A percentile compares a stretch with the other conserved stretches of the same genome.
phyloP scores from a whole-genome alignment of 169 alveolate species.

The Amoebophrya sp. region DNA sequence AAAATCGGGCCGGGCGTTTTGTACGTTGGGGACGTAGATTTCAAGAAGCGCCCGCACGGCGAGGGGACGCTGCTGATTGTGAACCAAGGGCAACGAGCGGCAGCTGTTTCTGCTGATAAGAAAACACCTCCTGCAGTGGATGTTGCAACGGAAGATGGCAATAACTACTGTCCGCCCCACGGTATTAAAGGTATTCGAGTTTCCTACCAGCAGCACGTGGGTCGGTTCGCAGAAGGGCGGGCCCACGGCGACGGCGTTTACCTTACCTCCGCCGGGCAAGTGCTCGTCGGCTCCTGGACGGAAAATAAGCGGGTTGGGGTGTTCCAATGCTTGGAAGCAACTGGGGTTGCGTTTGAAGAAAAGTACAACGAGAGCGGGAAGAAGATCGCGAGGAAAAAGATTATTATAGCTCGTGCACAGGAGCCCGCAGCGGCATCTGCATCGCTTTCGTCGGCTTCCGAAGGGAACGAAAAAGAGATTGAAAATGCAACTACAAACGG shows the following conservation, averaged over 20 bases:
- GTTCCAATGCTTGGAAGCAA: not conserved
- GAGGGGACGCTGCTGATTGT: not conserved
- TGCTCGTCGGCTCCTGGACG: not conserved
- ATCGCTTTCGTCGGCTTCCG: no score
- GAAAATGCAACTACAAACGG: no score
- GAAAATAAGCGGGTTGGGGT: not conserved
- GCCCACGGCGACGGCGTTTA: not conserved
- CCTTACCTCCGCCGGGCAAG: not conserved
- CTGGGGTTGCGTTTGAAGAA: not conserved
- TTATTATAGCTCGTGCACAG: not conserved
- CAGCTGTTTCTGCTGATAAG: no score
- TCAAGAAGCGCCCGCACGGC: not conserved
- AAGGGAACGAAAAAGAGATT: no score
- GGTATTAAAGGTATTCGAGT: no score
- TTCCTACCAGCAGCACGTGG: not conserved
- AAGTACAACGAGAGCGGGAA: not conserved
- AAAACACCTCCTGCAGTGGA: no score
- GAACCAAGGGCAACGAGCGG: no score
- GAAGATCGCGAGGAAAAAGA: slow-evolving; percentile 1
- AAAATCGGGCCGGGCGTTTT: not conserved
- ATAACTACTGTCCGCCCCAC: no score
- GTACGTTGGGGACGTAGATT: not conserved
- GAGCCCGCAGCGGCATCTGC: no score
- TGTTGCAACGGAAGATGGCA: no score
- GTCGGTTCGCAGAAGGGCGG: not conserved